Percentiles rank a stretch among this genome's conserved stretches.
Evolutionary conservation across 495 filamentous ascomycete species (phyloP).

Genomic region (Penicillium angulare): DNA sequence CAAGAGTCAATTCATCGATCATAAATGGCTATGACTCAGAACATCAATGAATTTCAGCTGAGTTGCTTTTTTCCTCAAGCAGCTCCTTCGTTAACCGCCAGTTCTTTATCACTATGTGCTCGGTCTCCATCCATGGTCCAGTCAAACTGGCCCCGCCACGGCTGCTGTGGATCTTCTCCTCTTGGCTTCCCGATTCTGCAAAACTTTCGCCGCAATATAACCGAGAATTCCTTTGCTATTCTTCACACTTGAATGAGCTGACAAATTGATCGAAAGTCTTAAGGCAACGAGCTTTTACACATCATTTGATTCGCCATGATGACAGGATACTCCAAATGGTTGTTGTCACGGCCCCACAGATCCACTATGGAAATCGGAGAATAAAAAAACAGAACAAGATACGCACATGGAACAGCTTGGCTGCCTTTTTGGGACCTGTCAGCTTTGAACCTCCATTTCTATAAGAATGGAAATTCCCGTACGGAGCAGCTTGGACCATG

Average conservation of each 20-base stretch:
- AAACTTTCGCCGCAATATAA: constrained; percentile 15
- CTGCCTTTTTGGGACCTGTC: constrained; percentile 22
- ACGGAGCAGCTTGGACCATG: no score
- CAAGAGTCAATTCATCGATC: no score
- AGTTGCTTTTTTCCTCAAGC: no score
- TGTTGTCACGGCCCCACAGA: constrained; percentile 6
- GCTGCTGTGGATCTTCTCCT: constrained; percentile 23
- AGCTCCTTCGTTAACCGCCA: no score
- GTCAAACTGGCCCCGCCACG: no score
- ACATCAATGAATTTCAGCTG: no score
- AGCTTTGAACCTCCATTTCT: not conserved
- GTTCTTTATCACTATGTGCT: no score
- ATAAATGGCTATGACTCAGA: no score
- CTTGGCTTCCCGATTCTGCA: constrained; percentile 25
- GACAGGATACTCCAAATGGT: not conserved
- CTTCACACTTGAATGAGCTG: constrained; percentile 17
- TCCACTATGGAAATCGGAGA: constrained; percentile 4
- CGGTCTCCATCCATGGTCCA: no score
- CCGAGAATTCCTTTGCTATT: constrained; percentile 9
- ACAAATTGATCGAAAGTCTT: constrained; percentile 19
- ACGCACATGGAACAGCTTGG: constrained; percentile 27
- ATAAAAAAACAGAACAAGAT: not conserved
- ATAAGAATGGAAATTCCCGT: no score
- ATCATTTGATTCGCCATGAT: not conserved
- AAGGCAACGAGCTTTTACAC: constrained; percentile 4